phyloP scores from a whole-genome alignment of 208 protist genomes.

The Novymonas esmeraldas region DNA sequence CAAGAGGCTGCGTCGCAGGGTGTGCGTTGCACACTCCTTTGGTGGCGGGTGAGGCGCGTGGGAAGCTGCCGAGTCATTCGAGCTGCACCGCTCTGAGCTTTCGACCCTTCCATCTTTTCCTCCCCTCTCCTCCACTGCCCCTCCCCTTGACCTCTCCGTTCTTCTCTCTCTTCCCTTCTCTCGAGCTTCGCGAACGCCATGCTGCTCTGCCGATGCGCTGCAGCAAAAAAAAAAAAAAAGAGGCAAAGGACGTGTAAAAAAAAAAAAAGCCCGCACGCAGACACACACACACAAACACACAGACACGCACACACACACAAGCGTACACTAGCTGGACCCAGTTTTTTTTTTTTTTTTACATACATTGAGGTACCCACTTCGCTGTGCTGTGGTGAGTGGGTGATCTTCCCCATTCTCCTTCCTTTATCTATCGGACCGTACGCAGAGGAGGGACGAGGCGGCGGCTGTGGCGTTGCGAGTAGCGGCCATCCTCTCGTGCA shows the following conservation, averaged over 20 bases:
- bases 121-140: not conserved
- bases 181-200: not conserved
- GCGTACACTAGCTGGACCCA: not conserved
- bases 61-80: too few species aligned
- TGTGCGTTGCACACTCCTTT: too few species aligned
- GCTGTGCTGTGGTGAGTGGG: too few species aligned
- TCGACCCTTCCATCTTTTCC: not conserved
- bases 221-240: not conserved
- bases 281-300: not conserved
- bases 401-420: too few species aligned
- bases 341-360: not conserved
- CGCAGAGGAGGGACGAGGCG: too few species aligned
- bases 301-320: not conserved
- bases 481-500: not conserved
- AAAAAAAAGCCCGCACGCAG: not conserved
- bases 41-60: too few species aligned
- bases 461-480: too few species aligned
- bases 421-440: too few species aligned
- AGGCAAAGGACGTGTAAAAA: not conserved
- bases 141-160: not conserved
- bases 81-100: too few species aligned
- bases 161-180: not conserved
- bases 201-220: not conserved
- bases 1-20: too few species aligned
- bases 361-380: too few species aligned